Conservation (phyloP, 2,329 filamentous ascomycete genomes). For the Beauveria brongniartii region DNA sequence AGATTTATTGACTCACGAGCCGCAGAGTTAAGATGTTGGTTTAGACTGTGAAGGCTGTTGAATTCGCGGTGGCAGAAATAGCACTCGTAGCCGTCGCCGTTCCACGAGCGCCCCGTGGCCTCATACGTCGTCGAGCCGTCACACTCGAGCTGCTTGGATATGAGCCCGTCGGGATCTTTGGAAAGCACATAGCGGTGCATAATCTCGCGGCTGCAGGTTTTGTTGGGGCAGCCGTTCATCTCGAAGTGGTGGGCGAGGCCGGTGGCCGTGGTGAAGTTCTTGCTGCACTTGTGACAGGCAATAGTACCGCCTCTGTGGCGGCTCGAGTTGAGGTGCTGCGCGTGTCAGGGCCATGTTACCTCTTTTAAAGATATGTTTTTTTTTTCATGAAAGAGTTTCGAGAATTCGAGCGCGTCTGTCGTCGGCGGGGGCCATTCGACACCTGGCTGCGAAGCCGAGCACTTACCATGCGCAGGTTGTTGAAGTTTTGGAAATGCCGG, state of each 20-base stretch:
- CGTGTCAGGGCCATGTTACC: background rate
- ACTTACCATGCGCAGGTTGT: slow-evolving; percentile 25
- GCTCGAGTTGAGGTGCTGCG: slow-evolving; percentile 46
- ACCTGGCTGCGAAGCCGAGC: background rate
- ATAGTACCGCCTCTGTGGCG: slow-evolving; percentile 38
- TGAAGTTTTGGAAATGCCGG: slow-evolving; percentile 23
- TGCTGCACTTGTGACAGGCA: slow-evolving; percentile 46
- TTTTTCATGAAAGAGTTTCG: no score
- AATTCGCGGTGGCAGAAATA: slow-evolving; percentile 42
- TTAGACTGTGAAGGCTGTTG: slow-evolving; percentile 25
- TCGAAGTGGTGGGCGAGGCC: slow-evolving; percentile 52
- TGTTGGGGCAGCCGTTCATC: slow-evolving; percentile 39
- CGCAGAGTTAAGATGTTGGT: slow-evolving; percentile 46
- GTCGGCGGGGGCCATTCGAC: no score
- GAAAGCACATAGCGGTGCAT: slow-evolving; percentile 37
- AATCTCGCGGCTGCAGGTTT: slow-evolving; percentile 38
- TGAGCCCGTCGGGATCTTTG: slow-evolving; percentile 37
- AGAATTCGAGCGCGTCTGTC: no score
- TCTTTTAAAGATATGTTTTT: no score
- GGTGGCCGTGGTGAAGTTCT: slow-evolving; percentile 38
- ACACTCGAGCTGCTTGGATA: slow-evolving; percentile 46
- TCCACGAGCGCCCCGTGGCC: slow-evolving; percentile 35
- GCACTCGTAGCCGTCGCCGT: slow-evolving; percentile 26
- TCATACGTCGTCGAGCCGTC: slow-evolving; percentile 24
- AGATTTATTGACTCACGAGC: slow-evolving; percentile 11